A percentile compares a stretch with the other conserved stretches of the same genome.
phyloP scores from a whole-genome alignment of 345 rosid genomes.

The Viola odorata region DNA sequence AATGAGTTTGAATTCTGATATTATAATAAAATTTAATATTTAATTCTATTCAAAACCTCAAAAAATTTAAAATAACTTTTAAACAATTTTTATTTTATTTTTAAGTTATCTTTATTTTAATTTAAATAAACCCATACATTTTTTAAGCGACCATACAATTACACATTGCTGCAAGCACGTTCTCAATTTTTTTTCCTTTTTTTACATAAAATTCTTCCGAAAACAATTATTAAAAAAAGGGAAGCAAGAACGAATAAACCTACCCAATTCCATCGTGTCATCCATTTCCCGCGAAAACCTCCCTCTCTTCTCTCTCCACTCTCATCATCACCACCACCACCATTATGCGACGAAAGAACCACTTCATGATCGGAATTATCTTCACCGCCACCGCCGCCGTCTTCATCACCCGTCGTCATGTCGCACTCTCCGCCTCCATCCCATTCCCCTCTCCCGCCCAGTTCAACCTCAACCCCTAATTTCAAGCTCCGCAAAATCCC shows the following conservation, averaged over 20 bases:
- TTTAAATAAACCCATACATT: too few relatives aligned
- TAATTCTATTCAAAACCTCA: too few relatives aligned
- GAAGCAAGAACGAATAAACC: too few relatives aligned
- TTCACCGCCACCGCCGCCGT: background rate
- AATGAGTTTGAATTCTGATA: too few relatives aligned
- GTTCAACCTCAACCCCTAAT: slow-evolving; percentile 7
- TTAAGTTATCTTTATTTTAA: too few relatives aligned
- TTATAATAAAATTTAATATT: too few relatives aligned
- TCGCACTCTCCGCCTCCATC: background rate
- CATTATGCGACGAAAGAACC: background rate
- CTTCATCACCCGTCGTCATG: background rate
- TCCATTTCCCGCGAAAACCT: slow-evolving; percentile 63
- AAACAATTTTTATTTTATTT: too few relatives aligned
- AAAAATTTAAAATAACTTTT: too few relatives aligned
- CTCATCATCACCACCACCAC: background rate
- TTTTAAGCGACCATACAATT: too few relatives aligned
- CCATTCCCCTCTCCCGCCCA: slow-evolving; percentile 21
- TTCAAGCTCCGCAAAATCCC: slow-evolving; percentile 65
- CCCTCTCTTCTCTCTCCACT: slow-evolving; percentile 14
- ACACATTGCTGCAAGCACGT: too few relatives aligned
- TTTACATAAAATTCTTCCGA: background rate
- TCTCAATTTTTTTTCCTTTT: too few relatives aligned
- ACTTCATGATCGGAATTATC: background rate
- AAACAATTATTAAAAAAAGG: background rate
- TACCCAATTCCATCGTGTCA: slow-evolving; percentile 14